Evolutionary conservation across 306 rosid genomes (phyloP).

Genomic region (Lathyrus aphaca): DNA sequence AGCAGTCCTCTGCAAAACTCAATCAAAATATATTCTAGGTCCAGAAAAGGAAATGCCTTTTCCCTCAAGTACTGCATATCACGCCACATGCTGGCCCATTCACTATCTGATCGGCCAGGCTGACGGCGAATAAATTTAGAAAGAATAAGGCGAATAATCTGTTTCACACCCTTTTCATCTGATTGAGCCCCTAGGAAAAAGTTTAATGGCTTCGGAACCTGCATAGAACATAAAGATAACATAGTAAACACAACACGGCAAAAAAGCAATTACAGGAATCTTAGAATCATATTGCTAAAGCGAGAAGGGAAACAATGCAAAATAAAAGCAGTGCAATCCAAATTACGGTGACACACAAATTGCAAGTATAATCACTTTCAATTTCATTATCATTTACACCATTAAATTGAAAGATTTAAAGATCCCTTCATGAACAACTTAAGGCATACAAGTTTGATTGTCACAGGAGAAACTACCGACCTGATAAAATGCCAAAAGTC

Average conservation of each 20-base stretch:
- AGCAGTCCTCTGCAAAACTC: constrained; percentile 96
- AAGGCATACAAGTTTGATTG: constrained; percentile 24
- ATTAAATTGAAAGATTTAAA: constrained; percentile 8
- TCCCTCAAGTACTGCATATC: constrained; percentile 91
- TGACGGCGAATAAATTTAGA: constrained; percentile 93
- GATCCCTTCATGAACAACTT: constrained; percentile 28
- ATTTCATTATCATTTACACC: neutral
- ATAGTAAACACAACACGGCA: constrained; percentile 32
- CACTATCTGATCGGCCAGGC: constrained; percentile 86
- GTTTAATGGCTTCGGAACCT: constrained; percentile 95
- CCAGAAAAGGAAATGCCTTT: constrained; percentile 87
- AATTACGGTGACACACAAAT: constrained; percentile 20
- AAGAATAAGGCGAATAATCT: constrained; percentile 93
- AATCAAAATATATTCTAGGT: constrained; percentile 80
- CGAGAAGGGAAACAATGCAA: constrained; percentile 17
- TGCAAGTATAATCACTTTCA: neutral
- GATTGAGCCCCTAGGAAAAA: constrained; percentile 72
- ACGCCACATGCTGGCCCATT: constrained; percentile 99
- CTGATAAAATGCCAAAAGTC: constrained; percentile 93
- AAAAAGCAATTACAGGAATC: constrained; percentile 33
- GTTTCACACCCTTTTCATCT: constrained; percentile 91
- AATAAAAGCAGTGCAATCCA: constrained; percentile 25
- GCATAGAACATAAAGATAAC: constrained; percentile 35
- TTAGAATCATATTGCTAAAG: constrained; percentile 29
- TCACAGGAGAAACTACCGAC: constrained; percentile 48